Evolutionary conservation across 1,139 yeast species (phyloP), one percentile per base, ranked within the genome.

Genomic region (Lipomyces yarrowii): DNA sequence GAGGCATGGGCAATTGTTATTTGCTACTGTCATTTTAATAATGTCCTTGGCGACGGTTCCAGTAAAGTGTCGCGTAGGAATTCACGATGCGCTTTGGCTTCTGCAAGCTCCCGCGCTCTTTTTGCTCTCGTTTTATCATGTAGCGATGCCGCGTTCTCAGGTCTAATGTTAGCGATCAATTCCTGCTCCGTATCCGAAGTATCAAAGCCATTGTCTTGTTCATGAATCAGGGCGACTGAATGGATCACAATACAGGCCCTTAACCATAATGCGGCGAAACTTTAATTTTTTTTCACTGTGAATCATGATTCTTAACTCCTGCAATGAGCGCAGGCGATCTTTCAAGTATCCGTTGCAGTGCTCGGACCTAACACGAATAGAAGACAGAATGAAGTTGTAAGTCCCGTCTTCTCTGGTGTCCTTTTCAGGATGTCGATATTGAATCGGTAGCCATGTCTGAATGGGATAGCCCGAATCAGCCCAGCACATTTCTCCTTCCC

Each of bases 261-360:
- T 39, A 39, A 13, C 18, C 46, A 39, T 1, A 39, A 5, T 51
- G 54, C 30, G 54, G 54, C 54, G 26, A 51, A 18, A n/a, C 54
- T 51, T 18, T 7, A 51, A 18, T 51, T 51, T 51, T n/a, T 51
- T 51, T 30, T 15, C 54, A 30, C 30, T 18, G 23, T 51, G 30
- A 30, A 51, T 30, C 23, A 51, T 51, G 26, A 51, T 51, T 51
- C 54, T 10, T n/a, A 51, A n/a, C 30, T 51, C 32, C 54, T 51
- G 54, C 54, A 51, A n/a, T 26, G 30, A 21, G 18, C 54, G 30
- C 18, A 51, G 23, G 3, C 30, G 54, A 26, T 30, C 54, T n/a
- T 51, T 51, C 54, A 51, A 15, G 54, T 51, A 51, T n/a, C 54
- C 26, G 54, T 51, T 51, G 54, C 54, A 51, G 54, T 51, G 54